Percentiles rank a stretch among this genome's conserved stretches.
Evolutionary conservation across 768 basidiomycete species (phyloP).

Genomic region (Amanita brunnescens): DNA sequence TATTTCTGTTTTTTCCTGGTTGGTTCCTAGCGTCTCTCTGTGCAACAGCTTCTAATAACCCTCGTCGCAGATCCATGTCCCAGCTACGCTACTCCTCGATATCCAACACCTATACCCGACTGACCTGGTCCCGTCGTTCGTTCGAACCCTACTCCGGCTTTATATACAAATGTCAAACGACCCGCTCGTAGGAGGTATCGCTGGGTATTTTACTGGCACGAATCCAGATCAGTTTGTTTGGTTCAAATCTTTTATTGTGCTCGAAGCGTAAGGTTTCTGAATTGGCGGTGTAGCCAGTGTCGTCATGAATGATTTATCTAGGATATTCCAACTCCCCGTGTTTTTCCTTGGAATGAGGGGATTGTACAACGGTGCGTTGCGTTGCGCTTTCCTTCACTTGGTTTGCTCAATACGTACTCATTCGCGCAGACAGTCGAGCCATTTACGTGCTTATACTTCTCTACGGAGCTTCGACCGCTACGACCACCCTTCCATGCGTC

Average conservation of each 20-base stretch:
- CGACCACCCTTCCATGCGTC: conserved; percentile 71
- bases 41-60: not conserved
- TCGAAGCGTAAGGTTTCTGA: conserved; percentile 45
- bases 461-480: conserved; percentile 72
- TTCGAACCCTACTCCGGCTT: conserved; percentile 35
- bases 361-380: conserved; percentile 47
- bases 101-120: conserved; percentile 58
- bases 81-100: conserved; percentile 63
- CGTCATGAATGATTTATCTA: conserved; percentile 14
- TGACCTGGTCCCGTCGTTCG: conserved; percentile 35
- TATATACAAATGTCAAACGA: conserved; percentile 58
- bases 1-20: conserved; percentile 67
- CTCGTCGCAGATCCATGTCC: conserved; percentile 44
- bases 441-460: conserved; percentile 59
- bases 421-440: conserved; percentile 36
- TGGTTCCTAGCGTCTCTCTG: not conserved
- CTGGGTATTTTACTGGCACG: conserved; percentile 30
- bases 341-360: conserved; percentile 62
- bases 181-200: conserved; percentile 49
- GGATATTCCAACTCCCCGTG: conserved; percentile 67
- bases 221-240: conserved; percentile 35
- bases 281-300: not conserved
- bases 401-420: no score
- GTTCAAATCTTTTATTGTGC: conserved; percentile 56
- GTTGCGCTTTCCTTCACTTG: no score